Evolutionary conservation across 768 basidiomycete species (phyloP).

Genomic region (Flagelloscypha sp.): DNA sequence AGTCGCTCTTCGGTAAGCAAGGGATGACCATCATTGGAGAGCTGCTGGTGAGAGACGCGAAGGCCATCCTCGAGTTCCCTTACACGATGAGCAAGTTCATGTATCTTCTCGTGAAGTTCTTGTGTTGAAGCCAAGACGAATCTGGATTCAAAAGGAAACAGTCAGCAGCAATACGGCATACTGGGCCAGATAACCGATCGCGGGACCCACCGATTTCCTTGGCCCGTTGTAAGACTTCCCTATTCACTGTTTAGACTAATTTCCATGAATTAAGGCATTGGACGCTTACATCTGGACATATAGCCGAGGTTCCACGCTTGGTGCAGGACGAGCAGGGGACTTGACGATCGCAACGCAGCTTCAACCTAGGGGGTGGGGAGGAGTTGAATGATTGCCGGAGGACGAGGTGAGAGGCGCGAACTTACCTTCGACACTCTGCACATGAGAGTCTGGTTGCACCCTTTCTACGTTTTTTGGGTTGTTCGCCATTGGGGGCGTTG

Average conservation of each 20-base stretch:
- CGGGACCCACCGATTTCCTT: conserved; percentile 60
- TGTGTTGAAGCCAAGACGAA: conserved; percentile 76
- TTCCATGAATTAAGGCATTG: conserved; percentile 11
- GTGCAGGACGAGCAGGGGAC: conserved; percentile 76
- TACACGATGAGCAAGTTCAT: conserved; percentile 62
- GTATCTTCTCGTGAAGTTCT: conserved; percentile 77
- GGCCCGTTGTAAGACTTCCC: conserved; percentile 76
- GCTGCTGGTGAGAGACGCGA: conserved; percentile 46
- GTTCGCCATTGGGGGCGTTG: conserved; percentile 18
- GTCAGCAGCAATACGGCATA: neutral
- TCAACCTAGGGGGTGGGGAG: conserved; percentile 34
- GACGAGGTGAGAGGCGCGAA: conserved; percentile 7
- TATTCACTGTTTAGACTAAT: conserved; percentile 14
- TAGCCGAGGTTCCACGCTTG: conserved; percentile 72
- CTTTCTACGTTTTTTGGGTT: conserved; percentile 52
- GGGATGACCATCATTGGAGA: conserved; percentile 55
- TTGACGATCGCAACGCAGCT: conserved; percentile 66
- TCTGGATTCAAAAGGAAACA: conserved; percentile 25
- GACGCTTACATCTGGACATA: conserved; percentile 66
- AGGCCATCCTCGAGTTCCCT: conserved; percentile 71
- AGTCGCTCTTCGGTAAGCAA: conserved; percentile 67
- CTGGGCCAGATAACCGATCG: neutral
- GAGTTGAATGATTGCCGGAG: conserved; percentile 6
- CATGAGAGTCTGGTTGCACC: conserved; percentile 73
- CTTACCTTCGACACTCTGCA: conserved; percentile 70